Base-by-base conservation (phyloP, 257 asterid species). In the Solanum virginianum region DNA sequence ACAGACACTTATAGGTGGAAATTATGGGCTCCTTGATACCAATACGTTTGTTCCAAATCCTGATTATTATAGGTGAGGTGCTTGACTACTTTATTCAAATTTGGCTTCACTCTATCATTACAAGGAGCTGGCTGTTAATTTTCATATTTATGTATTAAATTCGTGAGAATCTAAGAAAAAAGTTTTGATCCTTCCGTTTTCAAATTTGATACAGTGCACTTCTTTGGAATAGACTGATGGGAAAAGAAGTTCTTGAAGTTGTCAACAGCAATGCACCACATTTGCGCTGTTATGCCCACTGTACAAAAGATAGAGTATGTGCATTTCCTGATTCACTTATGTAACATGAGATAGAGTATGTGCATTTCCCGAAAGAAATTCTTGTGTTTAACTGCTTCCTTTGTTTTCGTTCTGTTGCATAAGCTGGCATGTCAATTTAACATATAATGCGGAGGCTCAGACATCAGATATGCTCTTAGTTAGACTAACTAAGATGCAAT, bases 191-290 rank as follows among this genome's bases (percentile, higher is more conserved):
- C 29, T 18, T 29, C 36, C 56, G 41, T 80, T 32, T 55, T 85
- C 72, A 85, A 69, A 69, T 85, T 82, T 16, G 55, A 86, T 81
- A 26, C 89, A 97, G 99, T 80, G 98, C 99, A 6, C 89, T 97
- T 74, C 92, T 97, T 29, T 97, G 98, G 98, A 93, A 97, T 90
- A 97, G 90, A 13, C 97, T 97, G 66, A 97, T 97, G 98, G 98
- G 99, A 63, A 89, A 85, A 84, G 97, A 92, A 75, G 99, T 95
- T 74, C 94, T 97, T 79, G 84, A 85, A 81, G 89, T 92, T 82
- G 72, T 85, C 68, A 92, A 88, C 90, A 3, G 79, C 82, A 88
- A 90, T 11, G 87, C 95, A 24, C 92, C 94, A 63, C 86, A 90
- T 87, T 84, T 97, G 87, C 97, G 98, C 54, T 87, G 89, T 84